These are phyloP conservation scores for Aegilops sharonensis DNA, from an alignment of 176 grass and related monocot genomes.

Conservation along the genomic window DNA sequence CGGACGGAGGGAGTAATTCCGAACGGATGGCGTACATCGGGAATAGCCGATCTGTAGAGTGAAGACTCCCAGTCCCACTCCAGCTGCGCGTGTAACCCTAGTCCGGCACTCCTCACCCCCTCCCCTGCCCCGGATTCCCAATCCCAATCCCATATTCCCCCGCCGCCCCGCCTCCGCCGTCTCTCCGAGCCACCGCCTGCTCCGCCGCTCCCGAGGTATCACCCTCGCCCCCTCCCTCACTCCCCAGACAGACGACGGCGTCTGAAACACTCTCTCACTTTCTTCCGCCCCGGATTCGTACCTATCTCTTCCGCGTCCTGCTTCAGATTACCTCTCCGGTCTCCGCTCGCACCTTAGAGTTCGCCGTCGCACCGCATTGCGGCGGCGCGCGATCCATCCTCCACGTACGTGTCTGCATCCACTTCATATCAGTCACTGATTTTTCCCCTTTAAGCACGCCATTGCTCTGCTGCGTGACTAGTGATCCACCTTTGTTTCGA, in stretches of 20 bases:
- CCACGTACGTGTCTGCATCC: not conserved
- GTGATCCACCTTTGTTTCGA: not conserved
- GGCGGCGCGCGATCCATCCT: not conserved
- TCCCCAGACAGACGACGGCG: not conserved
- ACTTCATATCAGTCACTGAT: not conserved
- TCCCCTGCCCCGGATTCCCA: conserved; percentile 13
- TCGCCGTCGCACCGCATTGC: not conserved
- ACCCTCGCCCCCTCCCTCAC: not conserved
- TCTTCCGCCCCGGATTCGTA: not conserved
- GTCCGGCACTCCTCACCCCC: not conserved
- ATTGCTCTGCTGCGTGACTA: not conserved
- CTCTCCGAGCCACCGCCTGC: not conserved
- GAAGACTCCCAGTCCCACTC: not conserved
- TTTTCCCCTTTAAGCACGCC: not conserved
- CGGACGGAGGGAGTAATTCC: too few species aligned
- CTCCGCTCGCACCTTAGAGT: too few species aligned
- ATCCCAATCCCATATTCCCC: conserved; percentile 28
- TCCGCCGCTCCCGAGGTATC: not conserved
- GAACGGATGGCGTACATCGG: too few species aligned
- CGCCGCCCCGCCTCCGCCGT: not conserved
- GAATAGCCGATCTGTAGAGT: too few species aligned
- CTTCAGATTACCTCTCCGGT: not conserved
- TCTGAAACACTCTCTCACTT: not conserved
- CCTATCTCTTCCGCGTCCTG: too few species aligned
- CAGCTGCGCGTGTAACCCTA: not conserved